Conservation (phyloP, 2,329 filamentous ascomycete genomes). For the Phoma sp. region DNA sequence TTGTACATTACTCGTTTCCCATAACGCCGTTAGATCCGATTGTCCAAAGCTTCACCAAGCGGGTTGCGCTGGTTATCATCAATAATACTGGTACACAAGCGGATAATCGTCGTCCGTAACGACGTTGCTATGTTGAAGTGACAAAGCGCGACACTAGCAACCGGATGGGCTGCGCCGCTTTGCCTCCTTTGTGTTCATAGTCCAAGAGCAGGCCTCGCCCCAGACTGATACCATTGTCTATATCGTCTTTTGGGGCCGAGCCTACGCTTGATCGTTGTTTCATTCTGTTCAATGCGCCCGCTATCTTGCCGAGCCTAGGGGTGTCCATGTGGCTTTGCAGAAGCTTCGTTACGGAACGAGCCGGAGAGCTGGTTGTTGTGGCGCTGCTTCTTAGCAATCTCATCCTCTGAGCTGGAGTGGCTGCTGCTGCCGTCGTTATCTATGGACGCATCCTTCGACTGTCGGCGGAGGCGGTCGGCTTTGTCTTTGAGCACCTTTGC, state of each 20-base stretch:
- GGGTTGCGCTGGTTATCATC: not conserved
- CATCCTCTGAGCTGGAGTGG: slow-evolving; percentile 42
- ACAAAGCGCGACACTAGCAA: no score
- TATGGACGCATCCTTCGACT: slow-evolving; percentile 53
- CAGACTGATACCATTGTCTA: not conserved
- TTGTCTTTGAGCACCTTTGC: slow-evolving; percentile 57
- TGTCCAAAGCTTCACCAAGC: not conserved
- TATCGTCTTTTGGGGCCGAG: not conserved
- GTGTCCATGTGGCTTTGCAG: slow-evolving; percentile 37
- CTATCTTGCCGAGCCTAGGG: slow-evolving; percentile 24
- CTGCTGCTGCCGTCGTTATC: slow-evolving; percentile 50
- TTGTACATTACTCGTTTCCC: slow-evolving; percentile 9
- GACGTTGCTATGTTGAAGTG: no score
- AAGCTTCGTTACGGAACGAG: slow-evolving; percentile 20
- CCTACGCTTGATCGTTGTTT: not conserved
- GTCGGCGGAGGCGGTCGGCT: slow-evolving; percentile 55
- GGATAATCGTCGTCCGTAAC: no score
- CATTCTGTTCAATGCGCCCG: slow-evolving; percentile 1
- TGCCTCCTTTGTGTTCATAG: no score
- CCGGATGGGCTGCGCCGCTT: no score
- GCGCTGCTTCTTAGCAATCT: slow-evolving; percentile 31
- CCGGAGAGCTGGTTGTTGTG: slow-evolving; percentile 9
- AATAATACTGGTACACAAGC: not conserved
- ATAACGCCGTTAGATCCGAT: slow-evolving; percentile 7
- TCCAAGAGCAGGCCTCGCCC: not conserved